phyloP scores from a whole-genome alignment of 1,284 basidiomycete species.

The Fereydounia khargensis region DNA sequence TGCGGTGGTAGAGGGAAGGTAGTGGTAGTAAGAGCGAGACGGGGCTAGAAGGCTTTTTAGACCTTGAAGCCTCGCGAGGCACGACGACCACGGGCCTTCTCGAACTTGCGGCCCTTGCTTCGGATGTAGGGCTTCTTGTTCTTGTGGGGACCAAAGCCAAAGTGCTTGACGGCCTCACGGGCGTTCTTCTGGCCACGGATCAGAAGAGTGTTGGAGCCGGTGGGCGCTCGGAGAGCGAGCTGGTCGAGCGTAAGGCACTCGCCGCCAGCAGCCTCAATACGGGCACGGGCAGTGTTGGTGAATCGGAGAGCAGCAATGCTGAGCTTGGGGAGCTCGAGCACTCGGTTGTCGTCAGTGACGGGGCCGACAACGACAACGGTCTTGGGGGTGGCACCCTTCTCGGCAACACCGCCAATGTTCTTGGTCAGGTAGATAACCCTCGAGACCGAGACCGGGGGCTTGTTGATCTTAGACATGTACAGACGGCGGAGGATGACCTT shows the following conservation, averaged over 20 bases:
- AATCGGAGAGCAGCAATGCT: conserved; percentile 92
- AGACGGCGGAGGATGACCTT: conserved; percentile 94
- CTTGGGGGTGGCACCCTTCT: conserved; percentile 63
- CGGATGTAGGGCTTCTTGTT: conserved; percentile 90
- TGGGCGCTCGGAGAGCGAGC: conserved; percentile 88
- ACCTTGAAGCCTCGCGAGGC: conserved; percentile 60
- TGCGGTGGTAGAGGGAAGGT: too few relatives aligned
- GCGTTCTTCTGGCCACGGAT: conserved; percentile 88
- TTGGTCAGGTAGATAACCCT: conserved; percentile 54
- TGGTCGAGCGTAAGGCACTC: conserved; percentile 95
- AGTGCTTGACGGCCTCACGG: conserved; percentile 93
- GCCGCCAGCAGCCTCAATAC: conserved; percentile 92
- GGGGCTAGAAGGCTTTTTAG: too few relatives aligned
- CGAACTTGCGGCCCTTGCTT: conserved; percentile 90
- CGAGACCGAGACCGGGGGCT: conserved; percentile 78
- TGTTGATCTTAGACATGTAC: conserved; percentile 96
- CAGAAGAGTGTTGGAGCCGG: conserved; percentile 90
- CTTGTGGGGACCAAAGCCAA: conserved; percentile 63
- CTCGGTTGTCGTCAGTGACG: conserved; percentile 93
- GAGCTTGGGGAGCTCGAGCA: conserved; percentile 83
- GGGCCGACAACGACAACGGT: conserved; percentile 87
- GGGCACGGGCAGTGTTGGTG: conserved; percentile 86
- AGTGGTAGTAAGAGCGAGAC: too few relatives aligned
- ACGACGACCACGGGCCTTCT: conserved; percentile 62
- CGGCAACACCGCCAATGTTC: conserved; percentile 52